Conservation (phyloP, 1,284 basidiomycete genomes). For the Trametes versicolor region DNA sequence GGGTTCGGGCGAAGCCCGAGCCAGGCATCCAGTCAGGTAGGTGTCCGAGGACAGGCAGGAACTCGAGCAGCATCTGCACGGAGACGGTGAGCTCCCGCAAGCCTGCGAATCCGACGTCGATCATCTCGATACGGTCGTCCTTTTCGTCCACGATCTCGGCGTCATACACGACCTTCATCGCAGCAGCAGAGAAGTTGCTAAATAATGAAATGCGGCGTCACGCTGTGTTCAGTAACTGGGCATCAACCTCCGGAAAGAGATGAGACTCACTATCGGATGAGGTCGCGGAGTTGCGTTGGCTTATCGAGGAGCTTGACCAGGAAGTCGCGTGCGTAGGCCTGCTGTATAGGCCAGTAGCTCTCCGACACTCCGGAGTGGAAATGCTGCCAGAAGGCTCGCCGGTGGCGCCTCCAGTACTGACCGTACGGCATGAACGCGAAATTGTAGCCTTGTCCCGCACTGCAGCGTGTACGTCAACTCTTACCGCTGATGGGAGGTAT, state of each 20-base stretch:
- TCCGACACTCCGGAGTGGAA: slow-evolving; percentile 16
- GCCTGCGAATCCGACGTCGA: slow-evolving; percentile 24
- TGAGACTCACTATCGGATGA: slow-evolving; percentile 17
- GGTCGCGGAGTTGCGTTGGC: slow-evolving; percentile 2
- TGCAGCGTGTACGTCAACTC: neutral
- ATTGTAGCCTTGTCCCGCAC: slow-evolving; percentile 15
- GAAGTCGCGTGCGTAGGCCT: slow-evolving; percentile 9
- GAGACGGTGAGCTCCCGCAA: slow-evolving; percentile 24
- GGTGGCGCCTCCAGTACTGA: slow-evolving; percentile 15
- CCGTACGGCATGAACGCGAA: slow-evolving; percentile 23
- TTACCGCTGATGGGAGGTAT: no score
- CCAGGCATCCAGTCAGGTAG: slow-evolving; percentile 42
- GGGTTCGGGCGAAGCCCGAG: slow-evolving; percentile 29
- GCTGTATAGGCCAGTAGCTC: slow-evolving; percentile 18
- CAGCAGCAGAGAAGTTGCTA: slow-evolving; percentile 7
- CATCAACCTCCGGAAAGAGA: no score
- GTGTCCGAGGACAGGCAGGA: slow-evolving; percentile 32
- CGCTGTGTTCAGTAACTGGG: neutral
- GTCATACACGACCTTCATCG: slow-evolving; percentile 31
- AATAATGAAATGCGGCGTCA: neutral
- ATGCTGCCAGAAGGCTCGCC: slow-evolving; percentile 30
- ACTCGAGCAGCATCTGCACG: slow-evolving; percentile 31
- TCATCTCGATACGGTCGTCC: slow-evolving; percentile 27
- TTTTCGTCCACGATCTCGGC: slow-evolving; percentile 17
- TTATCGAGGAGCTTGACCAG: slow-evolving; percentile 17